Base-by-base conservation (phyloP, 352 stramenopile species). In the Globisporangium canariense region DNA sequence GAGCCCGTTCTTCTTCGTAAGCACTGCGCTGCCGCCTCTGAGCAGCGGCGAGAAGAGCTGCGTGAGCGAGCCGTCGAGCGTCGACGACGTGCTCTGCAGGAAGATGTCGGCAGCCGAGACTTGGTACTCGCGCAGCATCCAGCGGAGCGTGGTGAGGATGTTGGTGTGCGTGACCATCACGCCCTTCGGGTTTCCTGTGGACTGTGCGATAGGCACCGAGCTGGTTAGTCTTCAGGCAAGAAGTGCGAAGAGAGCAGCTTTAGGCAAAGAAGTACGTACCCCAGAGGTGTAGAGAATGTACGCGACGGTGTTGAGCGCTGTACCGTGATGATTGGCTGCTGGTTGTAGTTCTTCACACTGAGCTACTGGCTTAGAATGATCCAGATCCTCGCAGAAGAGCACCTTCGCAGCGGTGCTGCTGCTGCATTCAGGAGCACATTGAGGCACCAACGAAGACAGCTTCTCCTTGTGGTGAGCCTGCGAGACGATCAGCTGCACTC, bases 81-180 rank as follows among this genome's bases (percentile, higher is more conserved):
- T 88, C 8, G 73, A 76, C 2, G 79, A 81, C 25, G 77, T 89
- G 69, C 71, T 90, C 41, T 93, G 76, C 3, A 89, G 80, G 13
- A 90, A 84, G 10, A 86, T 64, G 62, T 91, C 77, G 38, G 73
- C 74, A 3, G 65, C 60, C n/a, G 65, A 67, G 32, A 78, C 75
- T 10, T 63, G 58, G 69, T 96, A 96, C 22, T 79, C 79, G 1
- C 71, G 72, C 22, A 86, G 74, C 14, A 68, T 90, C 77, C 77
- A 86, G 46, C 65, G 76, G 11, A 80, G 69, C 30, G 67, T 90
- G 52, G 77, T 91, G 34, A 88, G 69, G 3, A 88, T 52, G 54
- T 84, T 86, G 28, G 70, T 64, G 45, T 93, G 83, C 4, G 79
- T 68, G 8, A 92, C 75, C 36, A 87, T 71, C 13, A 93, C 85